phyloP scores from a whole-genome alignment of 768 basidiomycete genomes.

The Pleurotus salmoneostramineus region DNA sequence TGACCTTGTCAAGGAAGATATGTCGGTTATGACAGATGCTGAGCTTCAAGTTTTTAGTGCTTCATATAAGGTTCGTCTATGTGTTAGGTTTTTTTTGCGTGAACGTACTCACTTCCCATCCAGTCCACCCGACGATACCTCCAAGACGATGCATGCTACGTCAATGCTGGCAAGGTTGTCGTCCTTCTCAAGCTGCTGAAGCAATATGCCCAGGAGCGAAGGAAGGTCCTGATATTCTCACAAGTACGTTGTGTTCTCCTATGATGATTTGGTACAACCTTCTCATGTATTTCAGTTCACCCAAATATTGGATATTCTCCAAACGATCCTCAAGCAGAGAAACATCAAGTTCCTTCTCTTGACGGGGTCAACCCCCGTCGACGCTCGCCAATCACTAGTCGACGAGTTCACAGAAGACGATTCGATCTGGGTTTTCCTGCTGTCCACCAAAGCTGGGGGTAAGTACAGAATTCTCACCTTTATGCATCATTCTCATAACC shows the following conservation, averaged over 20 bases:
- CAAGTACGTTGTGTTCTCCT: constrained; percentile 55
- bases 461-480: constrained; percentile 10
- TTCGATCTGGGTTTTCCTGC: constrained; percentile 81
- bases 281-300: constrained; percentile 62
- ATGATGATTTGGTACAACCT: not conserved
- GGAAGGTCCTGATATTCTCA: constrained; percentile 91
- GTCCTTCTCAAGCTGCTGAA: constrained; percentile 69
- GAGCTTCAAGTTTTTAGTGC: constrained; percentile 87
- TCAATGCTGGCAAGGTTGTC: constrained; percentile 85
- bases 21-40: constrained; percentile 97
- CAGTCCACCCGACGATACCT: constrained; percentile 74
- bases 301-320: constrained; percentile 91
- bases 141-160: constrained; percentile 69
- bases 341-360: constrained; percentile 75
- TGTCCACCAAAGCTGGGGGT: constrained; percentile 90
- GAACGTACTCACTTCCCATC: not conserved
- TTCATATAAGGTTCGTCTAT: constrained; percentile 73
- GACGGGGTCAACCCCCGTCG: constrained; percentile 92
- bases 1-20: constrained; percentile 92
- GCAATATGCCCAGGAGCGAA: constrained; percentile 59
- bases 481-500: constrained; percentile 2
- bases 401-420: constrained; percentile 94
- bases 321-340: constrained; percentile 71
- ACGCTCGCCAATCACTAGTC: constrained; percentile 87
- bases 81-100: not conserved